Conservation (phyloP, 768 basidiomycete species). For the Naematelia encephala region DNA sequence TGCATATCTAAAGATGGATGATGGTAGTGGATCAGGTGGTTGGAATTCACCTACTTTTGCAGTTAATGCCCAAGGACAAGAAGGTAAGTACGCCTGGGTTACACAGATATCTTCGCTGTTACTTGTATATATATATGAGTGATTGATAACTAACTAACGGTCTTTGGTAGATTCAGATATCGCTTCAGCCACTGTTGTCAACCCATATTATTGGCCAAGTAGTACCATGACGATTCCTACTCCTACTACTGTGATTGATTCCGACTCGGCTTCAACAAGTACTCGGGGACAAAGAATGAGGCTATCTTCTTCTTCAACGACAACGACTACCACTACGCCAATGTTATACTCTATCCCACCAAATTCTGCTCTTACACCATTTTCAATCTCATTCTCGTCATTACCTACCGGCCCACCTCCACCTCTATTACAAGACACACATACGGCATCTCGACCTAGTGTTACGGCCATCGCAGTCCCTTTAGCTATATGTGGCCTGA, state of each 20-base stretch:
- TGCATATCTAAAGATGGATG: not conserved
- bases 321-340: not conserved
- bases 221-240: too few species aligned
- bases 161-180: too few species aligned
- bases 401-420: not conserved
- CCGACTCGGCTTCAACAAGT: too few species aligned
- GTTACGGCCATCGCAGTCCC: slow-evolving; percentile 24
- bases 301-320: too few species aligned
- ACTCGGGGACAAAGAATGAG: too few species aligned
- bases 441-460: slow-evolving; percentile 8
- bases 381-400: not conserved
- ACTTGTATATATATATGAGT: too few species aligned
- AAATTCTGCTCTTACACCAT: not conserved
- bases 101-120: too few species aligned
- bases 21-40: not conserved
- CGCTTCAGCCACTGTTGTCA: too few species aligned
- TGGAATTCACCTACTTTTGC: not conserved
- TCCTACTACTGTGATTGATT: too few species aligned
- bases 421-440: not conserved
- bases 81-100: too few species aligned
- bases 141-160: too few species aligned
- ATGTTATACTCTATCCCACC: not conserved
- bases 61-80: not conserved
- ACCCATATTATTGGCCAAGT: too few species aligned
- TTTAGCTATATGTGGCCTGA: slow-evolving; percentile 19